Base-by-base conservation (phyloP, 805 yeast species). In the Starmerella roubikii region DNA sequence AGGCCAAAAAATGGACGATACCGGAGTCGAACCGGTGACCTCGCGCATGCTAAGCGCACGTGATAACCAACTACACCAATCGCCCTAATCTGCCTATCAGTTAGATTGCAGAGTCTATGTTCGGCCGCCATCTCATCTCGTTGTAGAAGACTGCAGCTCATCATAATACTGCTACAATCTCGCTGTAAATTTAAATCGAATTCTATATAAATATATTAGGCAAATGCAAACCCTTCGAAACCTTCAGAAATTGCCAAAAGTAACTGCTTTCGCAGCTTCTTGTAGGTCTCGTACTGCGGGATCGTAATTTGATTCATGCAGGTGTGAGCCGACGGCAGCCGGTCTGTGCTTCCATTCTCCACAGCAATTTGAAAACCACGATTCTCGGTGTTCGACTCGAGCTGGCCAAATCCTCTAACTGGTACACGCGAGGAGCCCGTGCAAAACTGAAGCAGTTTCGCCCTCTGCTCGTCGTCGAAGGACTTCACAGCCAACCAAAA, bases 371-470 rank as follows among this genome's bases (percentile, higher is more conserved):
- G 76, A 60, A 91, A 91, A 54, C 82, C 82, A 33, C 85, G 74
- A 7, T 76, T 68, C 2, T 95, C 96, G 53, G 75, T 74, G 46
- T 85, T 82, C 16, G 97, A 95, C 40, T 81, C 77, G 45, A 91
- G 67, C 51, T 79, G 93, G 50, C 80, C 78, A 57, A 91, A 91
- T 1, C 99, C 99, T 53, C 81, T 80, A 45, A 86, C 66, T 19
- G 99, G 98, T 8, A 91, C 97, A 58, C 86, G 85, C 45, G 93
- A 78, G 0, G 99, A 88, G 44, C 99, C 99, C 0, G 99, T 91
- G 1, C 93, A 88, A 65, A 91, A 91, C 56, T 91, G 99, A 42
- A 91, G 64, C 47, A 91, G 62, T 55, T 85, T 86, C 8, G 98
- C 99, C 35, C 94, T 69, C 55, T 91, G 96, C 56, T 91, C 98